Evolutionary conservation across 306 rosid species (phyloP), one percentile per base, ranked within the genome.

Genomic region (Styphnolobium japonicum): DNA sequence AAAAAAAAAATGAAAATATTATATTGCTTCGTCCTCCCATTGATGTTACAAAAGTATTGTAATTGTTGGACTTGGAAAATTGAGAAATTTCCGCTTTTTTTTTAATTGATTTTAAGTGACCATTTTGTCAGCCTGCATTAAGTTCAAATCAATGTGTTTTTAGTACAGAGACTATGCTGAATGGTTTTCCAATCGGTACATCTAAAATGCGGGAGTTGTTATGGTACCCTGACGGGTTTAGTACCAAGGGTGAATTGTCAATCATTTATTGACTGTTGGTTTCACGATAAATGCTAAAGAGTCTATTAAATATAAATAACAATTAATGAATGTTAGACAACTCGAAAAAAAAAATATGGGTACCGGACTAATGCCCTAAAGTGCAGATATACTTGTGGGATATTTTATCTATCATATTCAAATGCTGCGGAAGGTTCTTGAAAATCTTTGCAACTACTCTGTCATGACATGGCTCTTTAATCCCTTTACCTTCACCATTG

Each of bases 401-500:
- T 90, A 84, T 73, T 90, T 91, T 62, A 95, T 95, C 73, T 82
- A 87, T 63, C 71, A 85, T 18, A 89, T 95, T 73, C 84, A 91
- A 86, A 91, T 85, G 93, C 87, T 82, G 68, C 97, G 91, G 48
- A 91, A 89, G 75, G 98, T 91, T 67, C 99, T 98, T 15, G 91
- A 91, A 75, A 84, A 90, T 10, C 71, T 87, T 6, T 78, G 87
- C 80, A 83, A 77, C 83, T 69, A 75, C 75, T 85, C 93, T 80
- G 96, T 91, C 73, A 88, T 89, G 73, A 78, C 79, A 23, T 95
- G 97, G 96, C 93, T 95, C 68, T 91, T 93, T 80, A 92, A 95
- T 82, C 99, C 97, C 31, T 93, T 93, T 74, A 95, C 97, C 12
- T 93, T 95, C 85, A 95, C 99, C 27, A 93, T 93, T 25, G 98